A percentile compares a stretch with the other conserved stretches of the same genome.
Conservation (phyloP, 805 yeast species). For the Lachancea dasiensis region DNA sequence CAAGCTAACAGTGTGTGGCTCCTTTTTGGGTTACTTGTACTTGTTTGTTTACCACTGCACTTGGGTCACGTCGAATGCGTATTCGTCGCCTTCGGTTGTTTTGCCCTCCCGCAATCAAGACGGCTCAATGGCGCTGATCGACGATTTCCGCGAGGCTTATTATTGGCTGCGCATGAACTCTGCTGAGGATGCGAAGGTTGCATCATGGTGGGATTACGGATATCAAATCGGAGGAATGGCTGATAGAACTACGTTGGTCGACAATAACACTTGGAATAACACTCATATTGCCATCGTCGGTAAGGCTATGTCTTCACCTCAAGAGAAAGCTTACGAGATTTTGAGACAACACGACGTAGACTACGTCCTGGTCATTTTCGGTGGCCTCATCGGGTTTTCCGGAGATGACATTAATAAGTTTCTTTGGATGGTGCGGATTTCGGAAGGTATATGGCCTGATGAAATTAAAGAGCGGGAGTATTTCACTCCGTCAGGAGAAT, state of each 20-base stretch:
- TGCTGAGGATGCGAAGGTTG: constrained; percentile 88
- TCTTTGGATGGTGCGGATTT: constrained; percentile 96
- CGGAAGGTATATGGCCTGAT: constrained; percentile 99
- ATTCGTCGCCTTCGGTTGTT: constrained; percentile 97
- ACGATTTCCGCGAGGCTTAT: constrained; percentile 97
- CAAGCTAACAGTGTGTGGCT: constrained; percentile 53
- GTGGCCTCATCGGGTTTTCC: constrained; percentile 86
- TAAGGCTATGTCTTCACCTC: constrained; percentile 89
- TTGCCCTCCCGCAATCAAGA: constrained; percentile 74
- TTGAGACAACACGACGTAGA: constrained; percentile 91
- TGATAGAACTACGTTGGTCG: constrained; percentile 95
- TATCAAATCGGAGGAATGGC: constrained; percentile 99
- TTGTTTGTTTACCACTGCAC: constrained; percentile 91
- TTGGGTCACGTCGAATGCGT: constrained; percentile 93
- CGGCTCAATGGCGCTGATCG: constrained; percentile 80
- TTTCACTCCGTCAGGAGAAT: constrained; percentile 83
- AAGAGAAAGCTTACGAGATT: constrained; percentile 82
- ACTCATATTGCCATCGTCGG: constrained; percentile 99
- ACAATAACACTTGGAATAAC: constrained; percentile 98
- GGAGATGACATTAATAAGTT: constrained; percentile 97
- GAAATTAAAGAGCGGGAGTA: constrained; percentile 81
- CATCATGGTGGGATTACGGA: constrained; percentile 99
- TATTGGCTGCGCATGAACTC: constrained; percentile 99
- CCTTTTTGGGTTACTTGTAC: constrained; percentile 68
- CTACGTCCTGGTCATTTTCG: constrained; percentile 87